Evolutionary conservation across 495 filamentous ascomycete genomes (phyloP).

Genomic region (Thermothielavioides terrestris): DNA sequence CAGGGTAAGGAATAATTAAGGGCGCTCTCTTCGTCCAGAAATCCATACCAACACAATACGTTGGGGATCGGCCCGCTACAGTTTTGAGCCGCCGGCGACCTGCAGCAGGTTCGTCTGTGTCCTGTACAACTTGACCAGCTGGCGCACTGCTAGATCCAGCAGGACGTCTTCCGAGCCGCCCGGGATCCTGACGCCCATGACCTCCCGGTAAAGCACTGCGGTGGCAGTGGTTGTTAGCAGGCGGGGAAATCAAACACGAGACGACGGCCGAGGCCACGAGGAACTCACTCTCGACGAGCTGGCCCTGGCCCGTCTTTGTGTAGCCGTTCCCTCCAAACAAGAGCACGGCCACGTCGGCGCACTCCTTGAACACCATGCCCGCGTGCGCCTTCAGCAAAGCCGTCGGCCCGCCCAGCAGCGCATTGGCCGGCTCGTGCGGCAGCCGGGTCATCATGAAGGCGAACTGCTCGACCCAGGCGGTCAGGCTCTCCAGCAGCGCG

Average conservation of each 20-base stretch:
- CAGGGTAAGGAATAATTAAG: not conserved
- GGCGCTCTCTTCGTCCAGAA: too few relatives aligned
- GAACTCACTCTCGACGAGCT: slow-evolving; percentile 55
- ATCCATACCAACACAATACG: too few relatives aligned
- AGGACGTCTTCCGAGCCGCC: slow-evolving; percentile 71
- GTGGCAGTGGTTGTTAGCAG: not conserved
- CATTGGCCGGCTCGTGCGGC: slow-evolving; percentile 53
- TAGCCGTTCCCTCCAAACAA: slow-evolving; percentile 68
- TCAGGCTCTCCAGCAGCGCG: slow-evolving; percentile 58
- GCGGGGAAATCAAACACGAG: not conserved
- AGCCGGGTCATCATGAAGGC: slow-evolving; percentile 60
- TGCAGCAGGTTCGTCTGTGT: slow-evolving; percentile 54
- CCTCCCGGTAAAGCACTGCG: slow-evolving; percentile 48
- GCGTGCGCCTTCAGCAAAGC: slow-evolving; percentile 63
- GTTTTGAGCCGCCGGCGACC: slow-evolving; percentile 5
- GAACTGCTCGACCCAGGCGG: slow-evolving; percentile 68
- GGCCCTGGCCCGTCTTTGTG: slow-evolving; percentile 58
- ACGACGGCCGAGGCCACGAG: not conserved
- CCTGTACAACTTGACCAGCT: slow-evolving; percentile 65
- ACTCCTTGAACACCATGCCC: slow-evolving; percentile 61
- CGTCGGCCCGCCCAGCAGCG: slow-evolving; percentile 58
- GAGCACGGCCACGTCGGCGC: slow-evolving; percentile 56
- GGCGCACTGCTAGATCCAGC: slow-evolving; percentile 59
- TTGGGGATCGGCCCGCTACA: too few relatives aligned
- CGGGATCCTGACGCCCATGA: slow-evolving; percentile 53